Conservation (phyloP, 78 protist species). For the Chrysochromulina parva region DNA sequence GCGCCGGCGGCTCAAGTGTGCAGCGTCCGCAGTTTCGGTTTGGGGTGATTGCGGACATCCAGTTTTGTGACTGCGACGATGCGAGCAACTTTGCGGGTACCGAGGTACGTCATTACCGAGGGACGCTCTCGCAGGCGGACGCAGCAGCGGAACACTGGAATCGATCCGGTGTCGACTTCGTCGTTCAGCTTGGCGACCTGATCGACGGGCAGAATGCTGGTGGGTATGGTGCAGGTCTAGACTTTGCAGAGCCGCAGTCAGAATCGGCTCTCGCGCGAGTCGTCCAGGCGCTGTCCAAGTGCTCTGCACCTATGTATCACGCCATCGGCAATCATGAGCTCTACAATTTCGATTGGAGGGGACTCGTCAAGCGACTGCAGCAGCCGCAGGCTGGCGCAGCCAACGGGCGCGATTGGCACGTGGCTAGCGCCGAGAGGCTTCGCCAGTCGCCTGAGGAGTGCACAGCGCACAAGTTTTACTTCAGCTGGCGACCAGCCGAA, state of each 20-base stretch:
- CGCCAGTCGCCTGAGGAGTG: too few species aligned
- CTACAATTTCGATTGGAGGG: not conserved
- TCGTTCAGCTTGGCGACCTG: constrained; percentile 24
- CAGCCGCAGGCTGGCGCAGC: not conserved
- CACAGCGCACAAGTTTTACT: too few species aligned
- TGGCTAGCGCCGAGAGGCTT: too few species aligned
- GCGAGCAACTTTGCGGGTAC: constrained; percentile 11
- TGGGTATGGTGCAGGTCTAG: not conserved
- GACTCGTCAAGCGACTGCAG: not conserved
- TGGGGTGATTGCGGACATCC: constrained; percentile 53
- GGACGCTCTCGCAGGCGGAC: not conserved
- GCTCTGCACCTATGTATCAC: not conserved
- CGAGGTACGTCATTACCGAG: not conserved
- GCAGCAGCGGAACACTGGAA: constrained; percentile 27
- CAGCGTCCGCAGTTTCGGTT: not conserved
- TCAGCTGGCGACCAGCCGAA: too few species aligned
- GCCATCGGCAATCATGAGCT: constrained; percentile 45
- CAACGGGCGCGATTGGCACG: too few species aligned
- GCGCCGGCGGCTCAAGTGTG: too few species aligned
- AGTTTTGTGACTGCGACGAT: constrained; percentile 24
- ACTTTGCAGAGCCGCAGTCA: not conserved
- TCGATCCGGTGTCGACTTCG: not conserved
- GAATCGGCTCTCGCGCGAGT: not conserved
- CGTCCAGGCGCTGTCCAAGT: not conserved
- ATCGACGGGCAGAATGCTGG: constrained; percentile 30